Base-by-base conservation (phyloP, 2,329 filamentous ascomycete species). In the Ceratocystis albifundus region DNA sequence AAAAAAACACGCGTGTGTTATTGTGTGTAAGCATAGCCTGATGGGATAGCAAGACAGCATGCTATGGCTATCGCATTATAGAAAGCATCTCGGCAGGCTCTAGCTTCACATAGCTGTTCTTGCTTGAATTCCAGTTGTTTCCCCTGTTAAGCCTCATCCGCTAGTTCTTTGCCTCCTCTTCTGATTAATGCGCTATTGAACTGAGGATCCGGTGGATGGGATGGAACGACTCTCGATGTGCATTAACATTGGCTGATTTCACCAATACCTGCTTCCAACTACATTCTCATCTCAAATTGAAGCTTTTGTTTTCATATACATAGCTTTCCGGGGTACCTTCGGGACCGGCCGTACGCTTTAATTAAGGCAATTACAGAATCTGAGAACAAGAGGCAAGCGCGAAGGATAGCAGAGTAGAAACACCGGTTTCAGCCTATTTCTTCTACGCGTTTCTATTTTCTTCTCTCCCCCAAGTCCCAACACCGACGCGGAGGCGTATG, bases 81-180 rank as follows among this genome's bases (percentile, higher is more conserved):
- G 55, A 59, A 17, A 15, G 1, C 28, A 36, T 36, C 55, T 7
- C 28, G 28, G 32, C 12, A 32, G 28, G 12, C 28, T 8, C 36
- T 41, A 41, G 36, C 36, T 59, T 30, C 15, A n/a, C 55, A 59
- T 59, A 32, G 55, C 55, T 20, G 17, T 30, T 5, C 17, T 17
- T 4, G 15, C 17, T 17, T 4, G 20, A 10, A 36, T 59, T 30
- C 55, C 55, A 36, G 55, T 20, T 7, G 17, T 12, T 59, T 8
- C 55, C 55, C 36, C 36, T 41, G 15, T 59, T 59, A 28, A 59
- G 55, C 28, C 55, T 59, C 53, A 59, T 20, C 55, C 30, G 17
- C 17, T 36, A 3, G 10, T 32, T n/a, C 55, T 36, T 7, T 15
- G 20, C 53, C 30, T 30, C 20, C 15, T 17, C 53, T 28, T 32